Conservation (phyloP, 2,329 filamentous ascomycete genomes). For the Chaetomiaceae sp. region DNA sequence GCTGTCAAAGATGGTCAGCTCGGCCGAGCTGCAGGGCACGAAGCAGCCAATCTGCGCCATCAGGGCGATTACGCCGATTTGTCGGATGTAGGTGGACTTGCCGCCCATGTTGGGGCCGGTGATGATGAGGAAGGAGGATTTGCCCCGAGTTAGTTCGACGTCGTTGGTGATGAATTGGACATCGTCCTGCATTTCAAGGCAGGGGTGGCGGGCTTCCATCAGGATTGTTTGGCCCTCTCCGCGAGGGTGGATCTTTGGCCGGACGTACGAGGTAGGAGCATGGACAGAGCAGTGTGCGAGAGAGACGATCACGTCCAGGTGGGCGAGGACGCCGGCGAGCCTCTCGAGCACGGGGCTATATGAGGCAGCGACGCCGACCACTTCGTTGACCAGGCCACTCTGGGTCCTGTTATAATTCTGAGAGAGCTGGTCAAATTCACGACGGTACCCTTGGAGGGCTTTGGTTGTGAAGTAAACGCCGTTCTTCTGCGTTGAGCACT, state of each 20-base stretch:
- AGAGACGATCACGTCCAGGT: constrained; percentile 91
- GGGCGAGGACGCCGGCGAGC: constrained; percentile 80
- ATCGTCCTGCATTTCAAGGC: constrained; percentile 98
- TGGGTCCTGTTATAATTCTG: constrained; percentile 95
- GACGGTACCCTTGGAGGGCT: constrained; percentile 70
- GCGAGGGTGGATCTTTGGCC: constrained; percentile 83
- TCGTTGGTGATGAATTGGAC: constrained; percentile 99
- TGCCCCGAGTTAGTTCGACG: constrained; percentile 70
- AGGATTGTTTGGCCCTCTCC: constrained; percentile 84
- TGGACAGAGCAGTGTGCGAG: constrained; percentile 92
- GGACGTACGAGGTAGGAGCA: constrained; percentile 84
- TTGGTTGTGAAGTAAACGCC: constrained; percentile 96
- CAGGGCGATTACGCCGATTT: constrained; percentile 92
- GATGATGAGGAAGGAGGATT: constrained; percentile 90
- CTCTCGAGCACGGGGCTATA: constrained; percentile 91
- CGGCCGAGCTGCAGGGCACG: constrained; percentile 84
- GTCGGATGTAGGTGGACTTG: constrained; percentile 96
- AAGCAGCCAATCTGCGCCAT: constrained; percentile 98
- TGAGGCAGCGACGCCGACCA: constrained; percentile 87
- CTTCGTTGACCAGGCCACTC: constrained; percentile 82
- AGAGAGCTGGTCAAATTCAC: constrained; percentile 90
- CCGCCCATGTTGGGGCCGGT: constrained; percentile 99
- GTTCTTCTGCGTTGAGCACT: constrained; percentile 98
- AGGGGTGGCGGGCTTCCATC: constrained; percentile 92
- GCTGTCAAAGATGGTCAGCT: constrained; percentile 93